Conservation (phyloP, 192 early-diverging fungal species). For the Backusella tarrabulga region DNA sequence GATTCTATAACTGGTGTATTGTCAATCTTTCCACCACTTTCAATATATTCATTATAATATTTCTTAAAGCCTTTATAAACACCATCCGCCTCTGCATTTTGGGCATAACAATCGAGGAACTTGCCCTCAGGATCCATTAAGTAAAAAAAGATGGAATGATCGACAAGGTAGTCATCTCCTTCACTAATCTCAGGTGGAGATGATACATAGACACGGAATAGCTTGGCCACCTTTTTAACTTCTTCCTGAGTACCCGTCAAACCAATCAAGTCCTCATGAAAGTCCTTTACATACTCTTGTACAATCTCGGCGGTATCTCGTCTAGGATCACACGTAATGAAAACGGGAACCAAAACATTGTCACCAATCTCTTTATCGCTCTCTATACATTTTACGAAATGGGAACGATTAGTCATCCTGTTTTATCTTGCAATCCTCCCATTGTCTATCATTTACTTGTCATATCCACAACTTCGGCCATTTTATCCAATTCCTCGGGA, state of each 20-base stretch:
- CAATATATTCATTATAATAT: constrained; percentile 41
- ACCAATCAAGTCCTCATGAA: constrained; percentile 90
- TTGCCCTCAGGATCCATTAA: constrained; percentile 87
- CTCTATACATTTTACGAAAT: neutral
- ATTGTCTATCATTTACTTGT: constrained; percentile 51
- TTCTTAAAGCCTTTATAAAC: constrained; percentile 55
- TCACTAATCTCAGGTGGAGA: constrained; percentile 80
- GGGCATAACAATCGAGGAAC: constrained; percentile 89
- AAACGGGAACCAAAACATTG: constrained; percentile 75
- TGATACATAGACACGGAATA: constrained; percentile 91
- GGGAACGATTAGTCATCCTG: neutral
- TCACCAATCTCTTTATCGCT: constrained; percentile 9
- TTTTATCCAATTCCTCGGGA: constrained; percentile 97
- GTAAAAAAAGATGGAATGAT: constrained; percentile 98
- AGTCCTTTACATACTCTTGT: constrained; percentile 77
- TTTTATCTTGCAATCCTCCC: neutral
- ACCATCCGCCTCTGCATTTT: constrained; percentile 64
- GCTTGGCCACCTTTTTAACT: constrained; percentile 80
- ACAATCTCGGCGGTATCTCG: constrained; percentile 84
- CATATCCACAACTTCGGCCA: constrained; percentile 80
- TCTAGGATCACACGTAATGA: constrained; percentile 96
- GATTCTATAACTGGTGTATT: neutral
- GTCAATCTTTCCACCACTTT: constrained; percentile 31
- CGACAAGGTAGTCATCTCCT: constrained; percentile 91
- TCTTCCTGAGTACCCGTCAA: constrained; percentile 88